Evolutionary conservation across 192 early-diverging fungal genomes (phyloP), one percentile per base, ranked within the genome.

Genomic region (Cladochytrium replicatum): DNA sequence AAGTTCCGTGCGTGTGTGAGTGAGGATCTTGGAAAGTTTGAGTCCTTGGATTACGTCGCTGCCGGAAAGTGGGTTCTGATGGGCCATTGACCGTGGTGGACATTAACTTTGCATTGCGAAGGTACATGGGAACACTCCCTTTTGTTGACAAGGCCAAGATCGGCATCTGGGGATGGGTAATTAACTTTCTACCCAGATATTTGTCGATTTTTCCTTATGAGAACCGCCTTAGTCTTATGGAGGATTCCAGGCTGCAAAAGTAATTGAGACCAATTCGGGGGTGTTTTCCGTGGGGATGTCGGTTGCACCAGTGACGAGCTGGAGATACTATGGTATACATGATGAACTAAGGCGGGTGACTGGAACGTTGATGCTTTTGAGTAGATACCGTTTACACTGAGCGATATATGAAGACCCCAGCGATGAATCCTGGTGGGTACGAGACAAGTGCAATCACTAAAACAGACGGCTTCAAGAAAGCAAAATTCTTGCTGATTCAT

Each of bases 221-320:
- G n/a, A 4, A 19, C 22, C 6, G 41, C 41, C 9, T 6, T 45
- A 81, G 86, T 89, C 86, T 1, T 98, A 87, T 59, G 94, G 94
- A 41, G 94, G 91, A 13, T 96, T 82, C 59, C 65, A 86, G 63
- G 82, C 90, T 0, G 48, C 82, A 28, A 93, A 94, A 55, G 68
- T 83, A 4, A 71, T 96, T 29, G 94, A 98, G 64, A 72, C 78
- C 2, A 69, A 94, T 55, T 77, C 77, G 8, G 86, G 86, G 4
- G 59, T 92, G 1, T 93, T 94, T 67, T 67, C 64, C 29, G 69
- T 85, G 1, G 93, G 82, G 9, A 87, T 98, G 75, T 77, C 94
- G 3, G 94, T 98, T 1, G 94, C 94, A 6, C 94, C 94, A 3
- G 94, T 98, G 7, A 94, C 91, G 2, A 85, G 89, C 60, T 98